Evolutionary conservation across 768 basidiomycete species (phyloP).

Genomic region (Suillus americanus): DNA sequence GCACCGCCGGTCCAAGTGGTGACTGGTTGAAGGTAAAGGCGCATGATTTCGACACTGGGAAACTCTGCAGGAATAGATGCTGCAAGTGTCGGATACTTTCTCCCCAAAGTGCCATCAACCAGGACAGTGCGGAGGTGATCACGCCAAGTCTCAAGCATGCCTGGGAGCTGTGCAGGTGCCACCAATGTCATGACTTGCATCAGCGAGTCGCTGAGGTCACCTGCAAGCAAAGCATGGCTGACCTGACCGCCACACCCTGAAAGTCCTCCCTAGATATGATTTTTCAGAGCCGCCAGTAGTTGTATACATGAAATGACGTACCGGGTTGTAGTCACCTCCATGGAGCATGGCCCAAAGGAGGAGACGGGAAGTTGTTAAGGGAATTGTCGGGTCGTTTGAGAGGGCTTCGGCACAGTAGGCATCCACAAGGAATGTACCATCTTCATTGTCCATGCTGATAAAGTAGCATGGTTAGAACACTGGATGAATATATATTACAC

Average conservation of each 20-base stretch:
- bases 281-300: not conserved
- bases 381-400: not conserved
- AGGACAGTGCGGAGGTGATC: not conserved
- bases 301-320: not conserved
- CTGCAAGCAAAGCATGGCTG: not conserved
- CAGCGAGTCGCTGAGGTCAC: not conserved
- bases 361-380: not conserved
- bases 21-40: not conserved
- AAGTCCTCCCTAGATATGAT: constrained; percentile 4
- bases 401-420: not conserved
- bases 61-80: not conserved
- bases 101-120: not conserved
- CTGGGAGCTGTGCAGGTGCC: not conserved
- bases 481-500: no score
- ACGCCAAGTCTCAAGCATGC: not conserved
- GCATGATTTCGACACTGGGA: not conserved
- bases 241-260: not conserved
- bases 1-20: not conserved
- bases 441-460: no score
- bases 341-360: constrained; percentile 5
- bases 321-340: constrained; percentile 7
- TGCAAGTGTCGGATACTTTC: not conserved
- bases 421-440: not conserved
- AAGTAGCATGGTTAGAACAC: no score
- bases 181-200: not conserved